Evolutionary conservation across 23 red algal species (phyloP), one percentile per base, ranked within the genome.

Genomic region (Cyanidiococcus yangmingshanensis): DNA sequence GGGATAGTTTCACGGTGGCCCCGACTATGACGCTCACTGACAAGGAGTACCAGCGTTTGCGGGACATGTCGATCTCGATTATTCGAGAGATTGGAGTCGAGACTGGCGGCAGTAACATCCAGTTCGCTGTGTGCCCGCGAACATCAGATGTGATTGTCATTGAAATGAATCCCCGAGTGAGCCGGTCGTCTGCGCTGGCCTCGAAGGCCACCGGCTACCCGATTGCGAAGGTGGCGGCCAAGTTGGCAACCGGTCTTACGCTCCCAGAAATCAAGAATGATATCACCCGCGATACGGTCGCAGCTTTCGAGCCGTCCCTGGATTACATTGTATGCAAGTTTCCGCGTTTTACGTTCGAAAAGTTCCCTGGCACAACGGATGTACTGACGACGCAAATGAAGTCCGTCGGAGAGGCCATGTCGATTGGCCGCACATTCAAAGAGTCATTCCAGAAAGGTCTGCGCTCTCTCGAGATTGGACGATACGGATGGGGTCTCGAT

Each of bases 281-380:
- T 79, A 98, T 98, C 34, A 98, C 94, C 1, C 74, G 41, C 68
- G 68, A 98, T 50, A 98, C 94, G n/a, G 87, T 88, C 1, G 94
- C 94, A 38, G 74, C 76, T 2, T 98, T 98, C 79, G 94, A 98
- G 75, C 94, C 94, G 3, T 67, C 88, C 38, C 80, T 98, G 50
- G 94, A 98, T 75, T 98, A 98, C 79, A 77, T 98, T 27, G 94
- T 98, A n/a, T 87, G 83, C n/a, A 98, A 98, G 82, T 86, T 98
- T 77, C 94, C 94, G 39, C 75, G 94, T 17, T 98, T 98, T 50
- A 85, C 94, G 0, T 98, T 98, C 89, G 94, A 98, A 79, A 98
- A 98, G 82, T 98, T 98, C 59, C 84, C 67, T 37, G 94, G 94
- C n/a, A 71, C 84, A 0, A 79, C 37, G 12, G 58, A 91, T 58